A percentile compares a stretch with the other conserved stretches of the same genome.
These are phyloP conservation scores for Pleurozium schreberi DNA, from an alignment of 225 moss, liverwort and hornwort genomes.

Conservation along the genomic window DNA sequence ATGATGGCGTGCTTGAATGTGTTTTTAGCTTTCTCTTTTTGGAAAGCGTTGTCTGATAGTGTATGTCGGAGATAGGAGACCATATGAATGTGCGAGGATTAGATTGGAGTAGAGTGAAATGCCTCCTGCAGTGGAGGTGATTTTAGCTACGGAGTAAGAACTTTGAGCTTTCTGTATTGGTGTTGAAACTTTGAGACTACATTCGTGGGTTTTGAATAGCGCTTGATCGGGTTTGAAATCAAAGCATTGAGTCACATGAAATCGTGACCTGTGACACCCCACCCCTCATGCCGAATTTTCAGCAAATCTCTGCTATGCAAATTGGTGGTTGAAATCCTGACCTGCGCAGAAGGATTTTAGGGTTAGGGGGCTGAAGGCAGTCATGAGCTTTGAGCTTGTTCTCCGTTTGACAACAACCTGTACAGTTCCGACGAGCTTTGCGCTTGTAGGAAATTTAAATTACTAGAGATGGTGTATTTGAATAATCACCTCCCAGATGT, in stretches of 20 bases:
- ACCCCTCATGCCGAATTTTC: background rate
- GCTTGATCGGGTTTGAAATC: background rate
- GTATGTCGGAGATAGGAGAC: background rate
- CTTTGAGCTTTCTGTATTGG: background rate
- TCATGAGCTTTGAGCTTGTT: background rate
- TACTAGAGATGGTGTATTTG: background rate
- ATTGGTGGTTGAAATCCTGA: background rate
- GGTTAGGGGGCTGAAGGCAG: background rate
- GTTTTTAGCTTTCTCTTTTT: background rate
- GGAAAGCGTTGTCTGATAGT: background rate
- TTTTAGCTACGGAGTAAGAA: background rate
- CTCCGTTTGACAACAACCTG: background rate
- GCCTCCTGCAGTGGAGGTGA: background rate
- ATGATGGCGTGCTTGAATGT: background rate
- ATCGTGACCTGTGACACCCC: background rate
- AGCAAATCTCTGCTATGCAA: background rate
- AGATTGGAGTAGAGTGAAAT: background rate
- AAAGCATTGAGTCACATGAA: background rate
- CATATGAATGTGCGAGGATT: background rate
- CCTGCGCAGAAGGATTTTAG: background rate
- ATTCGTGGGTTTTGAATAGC: background rate
- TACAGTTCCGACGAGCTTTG: background rate
- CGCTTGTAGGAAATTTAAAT: too few species aligned
- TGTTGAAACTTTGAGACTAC: background rate
- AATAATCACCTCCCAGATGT: background rate